These are phyloP conservation scores for Massariosphaeria phaeospora DNA, from an alignment of 495 filamentous ascomycete genomes.

Conservation along the genomic window DNA sequence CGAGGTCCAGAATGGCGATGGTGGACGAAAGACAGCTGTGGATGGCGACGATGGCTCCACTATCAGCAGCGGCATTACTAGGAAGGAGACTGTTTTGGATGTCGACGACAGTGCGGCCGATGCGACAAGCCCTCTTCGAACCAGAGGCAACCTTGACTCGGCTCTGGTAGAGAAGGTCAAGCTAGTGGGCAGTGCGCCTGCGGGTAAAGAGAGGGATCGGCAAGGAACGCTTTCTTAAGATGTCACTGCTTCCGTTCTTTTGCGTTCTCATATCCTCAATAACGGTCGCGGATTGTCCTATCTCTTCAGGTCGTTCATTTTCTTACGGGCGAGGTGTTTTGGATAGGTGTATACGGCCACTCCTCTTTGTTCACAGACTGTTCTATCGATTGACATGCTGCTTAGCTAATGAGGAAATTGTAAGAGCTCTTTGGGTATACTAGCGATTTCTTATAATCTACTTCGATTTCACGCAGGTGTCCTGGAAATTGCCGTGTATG, in stretches of 20 bases:
- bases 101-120: constrained; percentile 33
- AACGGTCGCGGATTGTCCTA: too few species aligned
- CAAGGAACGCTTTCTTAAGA: constrained; percentile 17
- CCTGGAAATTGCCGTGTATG: too few species aligned
- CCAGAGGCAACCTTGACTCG: constrained; percentile 20
- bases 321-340: background rate
- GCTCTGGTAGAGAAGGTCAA: constrained; percentile 14
- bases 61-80: background rate
- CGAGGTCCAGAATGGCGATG: constrained; percentile 51
- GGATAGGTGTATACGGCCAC: background rate
- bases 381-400: too few species aligned
- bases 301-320: background rate
- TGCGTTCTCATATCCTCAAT: too few species aligned
- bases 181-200: constrained; percentile 13
- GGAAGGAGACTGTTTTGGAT: constrained; percentile 20
- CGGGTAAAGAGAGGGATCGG: constrained; percentile 12
- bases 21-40: constrained; percentile 46
- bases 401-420: too few species aligned
- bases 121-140: constrained; percentile 27
- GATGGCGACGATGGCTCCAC: constrained; percentile 18
- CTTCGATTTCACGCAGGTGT: too few species aligned
- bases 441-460: too few species aligned
- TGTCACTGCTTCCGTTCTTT: background rate
- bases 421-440: too few species aligned
- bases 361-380: too few species aligned